Base-by-base conservation (phyloP, 2,329 filamentous ascomycete species). In the Fusarium caatingaense region DNA sequence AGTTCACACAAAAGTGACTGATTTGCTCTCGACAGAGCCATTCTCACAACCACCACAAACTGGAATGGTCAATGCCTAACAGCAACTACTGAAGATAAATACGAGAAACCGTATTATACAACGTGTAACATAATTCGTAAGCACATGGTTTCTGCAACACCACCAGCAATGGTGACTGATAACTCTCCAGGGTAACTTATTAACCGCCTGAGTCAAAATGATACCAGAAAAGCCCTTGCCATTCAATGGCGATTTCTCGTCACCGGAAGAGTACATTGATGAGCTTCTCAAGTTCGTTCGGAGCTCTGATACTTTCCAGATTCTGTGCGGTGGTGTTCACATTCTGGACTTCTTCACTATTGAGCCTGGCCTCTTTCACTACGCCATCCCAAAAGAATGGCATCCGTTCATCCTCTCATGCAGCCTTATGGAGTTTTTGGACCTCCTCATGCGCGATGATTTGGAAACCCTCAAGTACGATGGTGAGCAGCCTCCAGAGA, bases 281-380 rank as follows among this genome's bases (percentile, higher is more conserved):
- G 90, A 89, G 20, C 87, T 98, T 15, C 85, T 98, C 27, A 78
- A 88, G 21, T 97, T 98, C 75, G 88, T 90, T 3, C 89, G 89
- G 8, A 89, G 89, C 4, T 92, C 92, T 47, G 87, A 91, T 56
- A 84, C 93, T 2, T 94, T 98, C 73, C 92, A 93, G 71, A 93
- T 93, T 27, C 86, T 99, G n/a, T 97, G 94, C 77, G 96, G 96
- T 56, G 94, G 95, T n/a, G 93, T 98, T 1, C 96, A 99, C 77
- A 94, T 99, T 68, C 86, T 98, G 60, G 96, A 99, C 79, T 98
- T 99, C 81, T 93, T 98, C 82, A 98, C 94, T 4, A 88, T 89
- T 44, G 88, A 93, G 49, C 93, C 93, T 8, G 92, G 93, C 68
- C 86, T 98, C 0, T 99, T 97, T 78, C 88, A 91, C 55, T 85